These are phyloP conservation scores for Fusarium proliferatum DNA, from an alignment of 2,329 filamentous ascomycete species.

Conservation along the genomic window DNA sequence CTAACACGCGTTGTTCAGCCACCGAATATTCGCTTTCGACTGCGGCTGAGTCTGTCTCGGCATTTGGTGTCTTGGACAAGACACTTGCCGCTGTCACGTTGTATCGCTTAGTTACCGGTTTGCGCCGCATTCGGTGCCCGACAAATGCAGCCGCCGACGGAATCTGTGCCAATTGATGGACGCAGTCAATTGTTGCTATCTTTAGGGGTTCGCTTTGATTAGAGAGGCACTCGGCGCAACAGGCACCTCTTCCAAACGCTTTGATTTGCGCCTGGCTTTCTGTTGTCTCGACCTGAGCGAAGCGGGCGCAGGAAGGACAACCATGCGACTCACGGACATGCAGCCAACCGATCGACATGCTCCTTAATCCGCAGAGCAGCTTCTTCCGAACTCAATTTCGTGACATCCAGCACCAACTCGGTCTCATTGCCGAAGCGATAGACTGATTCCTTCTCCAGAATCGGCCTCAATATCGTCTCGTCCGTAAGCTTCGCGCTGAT, in stretches of 20 bases:
- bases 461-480: background rate
- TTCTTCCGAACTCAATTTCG: background rate
- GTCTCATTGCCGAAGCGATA: accelerated
- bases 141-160: background rate
- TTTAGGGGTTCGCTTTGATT: background rate
- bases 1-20: background rate
- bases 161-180: background rate
- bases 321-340: background rate
- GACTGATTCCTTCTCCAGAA: background rate
- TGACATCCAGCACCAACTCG: background rate
- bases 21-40: background rate
- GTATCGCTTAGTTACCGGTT: background rate
- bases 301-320: background rate
- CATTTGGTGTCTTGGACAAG: background rate
- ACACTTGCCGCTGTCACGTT: background rate
- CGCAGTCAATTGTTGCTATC: background rate
- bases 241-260: background rate
- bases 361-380: background rate
- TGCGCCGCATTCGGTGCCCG: background rate
- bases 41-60: background rate
- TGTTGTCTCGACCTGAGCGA: background rate
- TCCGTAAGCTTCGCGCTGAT: background rate
- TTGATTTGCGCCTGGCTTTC: background rate
- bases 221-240: background rate
- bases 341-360: background rate